Base-by-base conservation (phyloP, 768 basidiomycete genomes). In the Neoboletus subvelutipes region DNA sequence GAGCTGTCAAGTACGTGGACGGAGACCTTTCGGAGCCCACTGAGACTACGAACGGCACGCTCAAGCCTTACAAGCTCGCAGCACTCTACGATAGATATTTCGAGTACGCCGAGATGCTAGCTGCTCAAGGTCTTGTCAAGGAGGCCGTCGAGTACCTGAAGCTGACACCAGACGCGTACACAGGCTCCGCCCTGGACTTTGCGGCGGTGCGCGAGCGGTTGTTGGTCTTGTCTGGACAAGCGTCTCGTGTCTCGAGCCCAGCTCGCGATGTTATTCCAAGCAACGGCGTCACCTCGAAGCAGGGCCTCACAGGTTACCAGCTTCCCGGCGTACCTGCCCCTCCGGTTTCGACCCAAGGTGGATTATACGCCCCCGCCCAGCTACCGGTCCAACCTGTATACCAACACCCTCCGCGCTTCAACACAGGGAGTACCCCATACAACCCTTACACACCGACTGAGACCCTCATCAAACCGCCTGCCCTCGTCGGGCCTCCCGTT, bases 61-160 rank as follows among this genome's bases (percentile, higher is more conserved):
- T 77, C 5, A 82, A 86, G 70, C 77, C 84, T 2, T 98, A 88
- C 80, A 94, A 92, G 73, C 81, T 98, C 18, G 84, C 91, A 0
- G 78, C 77, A 10, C 74, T 99, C 46, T 98, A 99, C 67, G 94
- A 98, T 67, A 83, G 88, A 15, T 98, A 97, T 77, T 86, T 91
- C 66, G 97, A 98, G 72, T 99, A 98, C 64, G 94, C 96, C 3
- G 92, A 97, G 61, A 76, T 98, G 50, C 80, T 99, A 26, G 90
- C 90, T 7, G 82, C 87, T 0, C 96, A 98, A 68, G 95, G 95
- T n/a, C 80, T 95, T 20, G 76, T 94, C 48, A 82, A 86, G 63
- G 86, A 94, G 54, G 95, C 94, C 0, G 80, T 86, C 24, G 78
- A 79, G 41, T 96, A 92, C 72, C 74, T 97, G 70, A 82, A 84